Base-by-base conservation (phyloP, 169 alveolate genomes). In the Plasmodium ovale region DNA sequence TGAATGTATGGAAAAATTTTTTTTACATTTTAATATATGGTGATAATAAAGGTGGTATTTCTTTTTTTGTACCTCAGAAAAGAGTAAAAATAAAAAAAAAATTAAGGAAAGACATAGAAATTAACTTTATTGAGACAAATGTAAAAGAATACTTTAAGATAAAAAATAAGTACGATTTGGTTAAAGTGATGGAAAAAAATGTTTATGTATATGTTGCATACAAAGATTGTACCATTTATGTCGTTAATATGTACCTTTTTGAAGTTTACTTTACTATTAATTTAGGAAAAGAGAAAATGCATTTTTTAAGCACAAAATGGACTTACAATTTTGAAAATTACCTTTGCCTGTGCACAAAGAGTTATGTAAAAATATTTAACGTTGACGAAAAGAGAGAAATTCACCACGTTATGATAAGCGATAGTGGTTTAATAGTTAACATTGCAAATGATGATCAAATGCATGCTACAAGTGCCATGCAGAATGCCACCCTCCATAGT, bases 11-110 rank as follows among this genome's bases (percentile, higher is more conserved):
- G 19, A 37, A 56, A 42, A 51, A 39, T 9, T 19, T 82, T 69
- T 82, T 82, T 69, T 82, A 82, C 58, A 72, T 51, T n/a, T 58
- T 82, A 25, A 64, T 82, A 19, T 82, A 82, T 47, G 90, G 90
- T 10, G 90, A 82, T 69, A 53, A 29, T 51, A 64, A 82, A 39
- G 90, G 90, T n/a, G 51, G 51, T 69, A 39, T 53, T 1, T 65
- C 64, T 42, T 82, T 82, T 56, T 59, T 82, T 51, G 27, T 82
- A 12, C 90, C 90, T 7, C 60, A 82, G 14, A 82, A 82, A 69
- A 58, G 65, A 33, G 25, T 82, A 10, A 82, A 82, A 82, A 33
- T 82, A 53, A 82, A 53, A 82, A 82, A 82, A 53, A 82, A 65
- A n/a, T 65, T 82, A 53, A 35, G 70, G 21, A 21, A n/a, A 51